Evolutionary conservation across 768 basidiomycete genomes (phyloP), one percentile per base, ranked within the genome.

Genomic region (Solioccasus polychromus): DNA sequence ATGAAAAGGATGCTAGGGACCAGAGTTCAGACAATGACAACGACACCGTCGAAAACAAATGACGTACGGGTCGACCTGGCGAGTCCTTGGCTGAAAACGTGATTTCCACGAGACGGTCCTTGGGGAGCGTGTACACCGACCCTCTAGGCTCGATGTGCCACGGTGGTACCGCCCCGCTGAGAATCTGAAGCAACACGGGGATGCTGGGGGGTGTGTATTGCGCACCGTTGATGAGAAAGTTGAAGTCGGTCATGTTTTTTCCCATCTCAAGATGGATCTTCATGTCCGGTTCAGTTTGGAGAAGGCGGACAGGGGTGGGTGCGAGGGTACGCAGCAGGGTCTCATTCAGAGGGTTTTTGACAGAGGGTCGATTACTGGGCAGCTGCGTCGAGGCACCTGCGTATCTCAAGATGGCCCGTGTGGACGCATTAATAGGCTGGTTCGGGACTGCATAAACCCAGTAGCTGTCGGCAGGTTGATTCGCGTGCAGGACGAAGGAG

Each of bases 381-480:
- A 47, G 12, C 51, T 39, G n/a, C 70, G 53, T 23, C 0, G 66
- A 58, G 19, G 75, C 73, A 8, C 71, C 72, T 3, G 49, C 44
- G 47, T 77, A 77, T 23, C 70, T 63, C 7, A 77, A 61, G 42
- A 77, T 72, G 0, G 71, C 76, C 24, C 71, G 73, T 55, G 75
- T 72, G 44, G 61, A 35, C 12, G 65, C 68, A 44, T 61, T 47
- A 29, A 66, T 47, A 53, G 48, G 1, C 17, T 25, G 52, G 30
- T 36, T 50, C n/a, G 73, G 71, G 8, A 59, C n/a, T 3, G 70
- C 69, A 17, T 65, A 70, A 35, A 72, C 67, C 70, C 75, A 74
- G 38, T 75, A 76, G 46, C 72, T 75, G 36, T 55, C 62, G 25
- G 69, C 48, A 0, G 63, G 48, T 37, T 69, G 62, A 29, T 68